Conservation (phyloP, 2,329 filamentous ascomycete species). For the Colletotrichum abscissum region DNA sequence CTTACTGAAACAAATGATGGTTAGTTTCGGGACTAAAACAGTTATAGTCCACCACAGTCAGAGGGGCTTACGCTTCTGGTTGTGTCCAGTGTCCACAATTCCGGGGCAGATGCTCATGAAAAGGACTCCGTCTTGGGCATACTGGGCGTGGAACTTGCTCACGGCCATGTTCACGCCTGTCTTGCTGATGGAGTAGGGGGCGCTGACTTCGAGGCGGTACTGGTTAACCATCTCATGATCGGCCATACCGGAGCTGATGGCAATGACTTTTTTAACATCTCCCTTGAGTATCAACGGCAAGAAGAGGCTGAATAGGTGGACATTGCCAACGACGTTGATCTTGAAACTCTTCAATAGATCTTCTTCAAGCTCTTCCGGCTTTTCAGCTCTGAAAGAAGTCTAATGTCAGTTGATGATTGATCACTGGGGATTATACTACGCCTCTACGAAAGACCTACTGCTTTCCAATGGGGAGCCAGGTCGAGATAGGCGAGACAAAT, state of each 20-base stretch:
- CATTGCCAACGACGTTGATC: conserved; percentile 62
- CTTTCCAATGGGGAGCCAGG: conserved; percentile 46
- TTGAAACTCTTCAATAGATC: conserved; percentile 44
- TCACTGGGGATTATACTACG: rapidly evolving
- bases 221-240: conserved; percentile 57
- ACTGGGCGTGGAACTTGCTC: conserved; percentile 64
- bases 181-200: conserved; percentile 61
- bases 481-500: conserved; percentile 43
- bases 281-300: conserved; percentile 64
- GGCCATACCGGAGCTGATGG: conserved; percentile 59
- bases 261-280: conserved; percentile 63
- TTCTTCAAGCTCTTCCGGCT: conserved; percentile 26
- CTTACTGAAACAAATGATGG: conserved; percentile 34
- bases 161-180: conserved; percentile 63
- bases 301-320: conserved; percentile 65
- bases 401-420: background rate
- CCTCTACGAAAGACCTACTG: conserved; percentile 45
- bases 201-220: conserved; percentile 45
- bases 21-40: background rate
- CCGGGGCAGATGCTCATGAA: conserved; percentile 65
- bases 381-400: conserved; percentile 11
- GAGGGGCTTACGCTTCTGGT: conserved; percentile 38
- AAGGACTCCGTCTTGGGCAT: conserved; percentile 60
- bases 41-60: too few relatives aligned
- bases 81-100: conserved; percentile 55